Percentiles rank a stretch among this genome's conserved stretches.
Evolutionary conservation across 495 filamentous ascomycete species (phyloP).

Genomic region (Paragyromitra xinjiangensis): DNA sequence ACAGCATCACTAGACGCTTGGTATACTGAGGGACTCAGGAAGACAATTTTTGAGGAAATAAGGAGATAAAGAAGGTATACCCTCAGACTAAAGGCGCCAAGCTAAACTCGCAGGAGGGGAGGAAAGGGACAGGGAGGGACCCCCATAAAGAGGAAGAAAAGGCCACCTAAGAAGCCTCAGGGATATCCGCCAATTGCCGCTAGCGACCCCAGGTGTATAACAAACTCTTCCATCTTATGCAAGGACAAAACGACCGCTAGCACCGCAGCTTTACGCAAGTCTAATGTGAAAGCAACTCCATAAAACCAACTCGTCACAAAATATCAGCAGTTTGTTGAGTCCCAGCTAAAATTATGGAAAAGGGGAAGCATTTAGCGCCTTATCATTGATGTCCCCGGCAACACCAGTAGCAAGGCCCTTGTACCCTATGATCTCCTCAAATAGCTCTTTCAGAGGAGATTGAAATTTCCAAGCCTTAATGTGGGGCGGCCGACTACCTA

Average conservation of each 20-base stretch:
- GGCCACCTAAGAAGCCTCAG: neutral
- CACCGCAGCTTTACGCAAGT: neutral
- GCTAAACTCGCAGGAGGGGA: neutral
- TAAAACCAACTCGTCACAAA: neutral
- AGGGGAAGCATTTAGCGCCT: neutral
- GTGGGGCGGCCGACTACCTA: neutral
- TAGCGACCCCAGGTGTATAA: neutral
- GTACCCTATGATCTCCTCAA: neutral
- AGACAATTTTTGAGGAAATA: slow-evolving; percentile 23
- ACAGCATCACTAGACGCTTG: slow-evolving; percentile 1
- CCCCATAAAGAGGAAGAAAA: neutral
- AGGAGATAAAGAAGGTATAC: slow-evolving; percentile 6
- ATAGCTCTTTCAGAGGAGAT: neutral
- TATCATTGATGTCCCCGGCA: neutral
- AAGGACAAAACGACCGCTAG: too few relatives aligned
- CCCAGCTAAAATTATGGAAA: neutral
- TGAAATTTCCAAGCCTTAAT: neutral
- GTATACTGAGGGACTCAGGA: slow-evolving; percentile 17
- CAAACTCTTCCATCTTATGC: neutral
- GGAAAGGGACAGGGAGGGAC: neutral
- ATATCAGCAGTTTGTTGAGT: neutral
- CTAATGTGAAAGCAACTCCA: neutral
- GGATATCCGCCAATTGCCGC: neutral
- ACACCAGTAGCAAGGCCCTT: neutral
- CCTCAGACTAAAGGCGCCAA: neutral